These are phyloP conservation scores for Arabidopsis hybrid DNA, from an alignment of 441 rosid species.

Conservation along the genomic window DNA sequence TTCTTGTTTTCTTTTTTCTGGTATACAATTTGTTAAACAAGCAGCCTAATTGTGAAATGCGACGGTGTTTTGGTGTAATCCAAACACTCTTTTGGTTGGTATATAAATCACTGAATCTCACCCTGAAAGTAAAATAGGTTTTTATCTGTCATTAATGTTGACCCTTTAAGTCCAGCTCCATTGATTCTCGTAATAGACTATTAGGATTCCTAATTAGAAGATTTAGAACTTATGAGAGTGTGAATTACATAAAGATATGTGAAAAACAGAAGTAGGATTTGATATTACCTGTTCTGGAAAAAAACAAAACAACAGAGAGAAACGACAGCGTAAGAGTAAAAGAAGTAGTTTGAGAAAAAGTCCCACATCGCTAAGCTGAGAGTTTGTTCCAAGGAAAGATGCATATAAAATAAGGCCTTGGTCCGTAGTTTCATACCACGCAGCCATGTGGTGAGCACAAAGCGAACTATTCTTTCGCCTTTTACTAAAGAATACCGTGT, in stretches of 20 bases:
- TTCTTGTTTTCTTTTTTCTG: not conserved
- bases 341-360: not conserved
- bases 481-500: constrained; percentile 80
- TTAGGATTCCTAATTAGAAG: not conserved
- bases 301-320: not conserved
- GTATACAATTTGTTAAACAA: constrained; percentile 15
- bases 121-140: not conserved
- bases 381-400: not conserved
- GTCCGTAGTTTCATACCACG: fast-evolving
- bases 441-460: constrained; percentile 63
- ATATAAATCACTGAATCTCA: not conserved
- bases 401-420: not conserved
- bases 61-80: not conserved
- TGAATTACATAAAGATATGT: no score
- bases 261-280: no score
- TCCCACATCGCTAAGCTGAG: constrained; percentile 35
- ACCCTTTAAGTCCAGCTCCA: not conserved
- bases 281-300: no score
- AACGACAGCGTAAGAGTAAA: not conserved
- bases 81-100: not conserved
- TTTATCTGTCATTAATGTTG: not conserved
- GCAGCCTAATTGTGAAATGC: constrained; percentile 8
- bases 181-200: not conserved
- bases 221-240: no score
- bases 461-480: constrained; percentile 86